Conservation (phyloP, 2,329 filamentous ascomycete genomes). For the Curvularia sp. region DNA sequence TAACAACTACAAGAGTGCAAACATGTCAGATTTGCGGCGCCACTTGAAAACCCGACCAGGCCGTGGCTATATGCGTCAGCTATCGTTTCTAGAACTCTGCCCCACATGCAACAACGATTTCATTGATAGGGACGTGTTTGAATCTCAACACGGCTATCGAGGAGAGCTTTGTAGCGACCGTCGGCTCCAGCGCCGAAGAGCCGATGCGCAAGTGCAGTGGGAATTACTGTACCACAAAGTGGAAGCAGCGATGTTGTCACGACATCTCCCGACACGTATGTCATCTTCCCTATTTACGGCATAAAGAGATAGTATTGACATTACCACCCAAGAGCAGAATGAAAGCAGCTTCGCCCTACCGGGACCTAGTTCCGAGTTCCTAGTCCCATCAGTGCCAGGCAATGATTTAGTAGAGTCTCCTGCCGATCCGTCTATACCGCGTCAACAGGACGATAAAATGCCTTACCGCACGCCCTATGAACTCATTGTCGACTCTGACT, state of each 20-base stretch:
- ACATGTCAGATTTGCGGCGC: constrained; percentile 18
- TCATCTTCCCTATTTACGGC: background rate
- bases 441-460: background rate
- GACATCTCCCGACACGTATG: too few species aligned
- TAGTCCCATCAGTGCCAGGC: background rate
- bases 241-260: background rate
- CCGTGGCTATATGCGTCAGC: constrained; percentile 4
- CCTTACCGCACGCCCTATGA: background rate
- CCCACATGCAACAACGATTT: constrained; percentile 22
- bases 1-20: background rate
- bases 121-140: constrained; percentile 7
- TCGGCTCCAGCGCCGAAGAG: background rate
- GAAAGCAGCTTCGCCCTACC: background rate
- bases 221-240: background rate
- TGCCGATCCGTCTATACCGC: background rate
- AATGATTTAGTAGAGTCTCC: background rate
- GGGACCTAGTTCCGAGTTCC: background rate
- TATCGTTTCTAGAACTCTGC: constrained; percentile 19
- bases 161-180: constrained; percentile 7
- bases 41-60: constrained; percentile 11
- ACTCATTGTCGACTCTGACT: background rate
- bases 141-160: background rate
- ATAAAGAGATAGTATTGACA: background rate
- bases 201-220: constrained; percentile 1
- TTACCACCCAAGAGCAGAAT: background rate